Conservation (phyloP, 2,329 filamentous ascomycete species). For the Alternaria panax region DNA sequence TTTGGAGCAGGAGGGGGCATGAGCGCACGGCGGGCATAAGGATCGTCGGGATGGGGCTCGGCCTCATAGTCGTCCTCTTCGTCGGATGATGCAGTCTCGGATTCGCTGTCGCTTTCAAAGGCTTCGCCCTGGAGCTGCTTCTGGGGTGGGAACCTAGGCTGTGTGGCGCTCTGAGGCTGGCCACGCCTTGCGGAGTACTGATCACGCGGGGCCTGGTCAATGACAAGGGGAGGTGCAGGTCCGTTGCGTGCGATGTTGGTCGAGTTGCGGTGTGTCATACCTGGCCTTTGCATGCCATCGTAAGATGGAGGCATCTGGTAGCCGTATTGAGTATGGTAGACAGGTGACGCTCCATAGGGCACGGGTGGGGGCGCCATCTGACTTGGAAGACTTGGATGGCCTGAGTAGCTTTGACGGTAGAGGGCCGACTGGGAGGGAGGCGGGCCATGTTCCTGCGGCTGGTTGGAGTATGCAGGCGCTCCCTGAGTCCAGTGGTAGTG, state of each 20-base stretch:
- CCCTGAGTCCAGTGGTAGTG: conserved; percentile 27
- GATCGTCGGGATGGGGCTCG: background rate
- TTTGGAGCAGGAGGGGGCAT: conserved; percentile 40
- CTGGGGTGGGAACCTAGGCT: conserved; percentile 5
- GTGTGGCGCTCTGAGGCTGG: conserved; percentile 22
- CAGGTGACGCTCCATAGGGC: conserved; percentile 22
- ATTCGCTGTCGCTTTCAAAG: conserved; percentile 19
- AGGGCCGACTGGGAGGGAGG: conserved; percentile 43
- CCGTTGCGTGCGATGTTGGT: conserved; percentile 27
- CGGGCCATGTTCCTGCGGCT: conserved; percentile 41
- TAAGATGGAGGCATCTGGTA: conserved; percentile 32
- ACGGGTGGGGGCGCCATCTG: conserved; percentile 22
- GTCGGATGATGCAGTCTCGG: conserved; percentile 23
- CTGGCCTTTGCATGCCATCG: conserved; percentile 30
- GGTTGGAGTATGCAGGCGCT: conserved; percentile 35
- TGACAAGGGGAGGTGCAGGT: conserved; percentile 21
- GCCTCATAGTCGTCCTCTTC: conserved; percentile 21
- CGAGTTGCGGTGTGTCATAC: conserved; percentile 28
- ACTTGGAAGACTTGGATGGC: conserved; percentile 20
- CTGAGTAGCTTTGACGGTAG: conserved; percentile 24
- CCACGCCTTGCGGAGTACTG: conserved; percentile 40
- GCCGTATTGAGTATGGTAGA: conserved; percentile 20
- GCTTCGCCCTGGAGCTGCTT: conserved; percentile 24
- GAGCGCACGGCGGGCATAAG: conserved; percentile 23
- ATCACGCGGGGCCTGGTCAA: conserved; percentile 34